Conservation (phyloP, 345 rosid genomes). For the Gossypium longicalyx region DNA sequence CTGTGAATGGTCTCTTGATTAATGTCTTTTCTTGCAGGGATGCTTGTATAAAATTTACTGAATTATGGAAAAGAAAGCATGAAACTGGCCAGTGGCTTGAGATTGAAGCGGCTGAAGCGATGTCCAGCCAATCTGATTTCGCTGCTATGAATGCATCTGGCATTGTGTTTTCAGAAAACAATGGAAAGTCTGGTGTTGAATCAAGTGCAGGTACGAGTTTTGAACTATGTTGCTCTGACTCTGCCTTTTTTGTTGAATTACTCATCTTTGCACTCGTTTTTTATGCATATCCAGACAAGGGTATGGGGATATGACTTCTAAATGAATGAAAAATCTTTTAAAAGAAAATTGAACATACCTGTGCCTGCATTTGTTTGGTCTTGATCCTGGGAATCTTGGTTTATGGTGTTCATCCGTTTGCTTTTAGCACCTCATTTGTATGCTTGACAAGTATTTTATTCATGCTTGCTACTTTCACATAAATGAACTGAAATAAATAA, state of each 20-base stretch:
- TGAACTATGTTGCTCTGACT: neutral
- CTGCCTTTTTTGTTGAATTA: too few species aligned
- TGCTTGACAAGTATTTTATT: neutral
- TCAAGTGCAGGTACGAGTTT: constrained; percentile 33
- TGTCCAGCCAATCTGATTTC: constrained; percentile 50
- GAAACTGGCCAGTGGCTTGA: constrained; percentile 96
- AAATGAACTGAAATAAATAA: constrained; percentile 7
- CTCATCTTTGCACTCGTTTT: neutral
- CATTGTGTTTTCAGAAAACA: constrained; percentile 51
- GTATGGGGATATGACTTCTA: neutral
- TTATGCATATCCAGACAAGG: neutral
- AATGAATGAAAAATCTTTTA: neutral
- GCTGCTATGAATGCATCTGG: constrained; percentile 60
- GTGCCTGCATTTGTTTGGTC: neutral
- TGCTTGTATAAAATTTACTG: constrained; percentile 71
- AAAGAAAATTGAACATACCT: neutral
- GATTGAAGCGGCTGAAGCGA: constrained; percentile 69
- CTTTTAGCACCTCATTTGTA: neutral
- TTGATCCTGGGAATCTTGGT: neutral
- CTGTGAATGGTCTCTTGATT: constrained; percentile 6
- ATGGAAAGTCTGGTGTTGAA: constrained; percentile 39
- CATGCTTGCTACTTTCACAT: constrained; percentile 16
- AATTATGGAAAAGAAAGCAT: constrained; percentile 91
- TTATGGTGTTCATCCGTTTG: neutral
- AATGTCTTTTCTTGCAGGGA: constrained; percentile 50